Evolutionary conservation across 306 rosid species (phyloP).

Genomic region (Dryas octopetala): DNA sequence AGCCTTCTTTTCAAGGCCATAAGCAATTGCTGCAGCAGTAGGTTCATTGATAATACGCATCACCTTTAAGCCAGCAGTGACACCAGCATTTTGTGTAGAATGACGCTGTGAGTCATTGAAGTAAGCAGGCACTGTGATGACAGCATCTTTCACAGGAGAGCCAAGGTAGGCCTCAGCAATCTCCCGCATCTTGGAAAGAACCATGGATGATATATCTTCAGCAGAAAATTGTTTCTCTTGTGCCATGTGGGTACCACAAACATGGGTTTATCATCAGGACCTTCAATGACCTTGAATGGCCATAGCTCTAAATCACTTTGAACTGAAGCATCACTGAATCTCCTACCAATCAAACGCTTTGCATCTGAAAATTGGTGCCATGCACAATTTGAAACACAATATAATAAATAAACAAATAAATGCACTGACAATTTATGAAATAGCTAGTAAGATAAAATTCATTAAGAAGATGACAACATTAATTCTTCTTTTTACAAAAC

Average conservation of each 20-base stretch:
- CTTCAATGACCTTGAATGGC: too few relatives aligned
- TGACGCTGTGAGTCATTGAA: conserved; percentile 6
- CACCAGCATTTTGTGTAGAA: background rate
- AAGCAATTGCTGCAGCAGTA: conserved; percentile 2
- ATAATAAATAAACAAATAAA: too few relatives aligned
- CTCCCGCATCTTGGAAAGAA: background rate
- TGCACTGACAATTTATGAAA: too few relatives aligned
- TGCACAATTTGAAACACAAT: too few relatives aligned
- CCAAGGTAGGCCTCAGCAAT: background rate
- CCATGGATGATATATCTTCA: conserved; percentile 2
- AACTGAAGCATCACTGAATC: too few relatives aligned
- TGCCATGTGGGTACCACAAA: background rate
- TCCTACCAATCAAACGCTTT: too few relatives aligned
- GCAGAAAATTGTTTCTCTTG: conserved; percentile 6
- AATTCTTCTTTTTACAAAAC: too few relatives aligned
- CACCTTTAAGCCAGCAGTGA: background rate
- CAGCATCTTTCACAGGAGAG: background rate
- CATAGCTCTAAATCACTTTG: too few relatives aligned
- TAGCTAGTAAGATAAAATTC: too few relatives aligned
- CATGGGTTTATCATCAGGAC: too few relatives aligned
- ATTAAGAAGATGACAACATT: too few relatives aligned
- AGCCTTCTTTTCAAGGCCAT: conserved; percentile 5
- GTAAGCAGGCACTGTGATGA: conserved; percentile 21
- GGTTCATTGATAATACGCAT: conserved; percentile 21
- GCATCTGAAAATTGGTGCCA: too few relatives aligned